Conservation (phyloP, 2,329 filamentous ascomycete species). For the Emergomyces orientalis region DNA sequence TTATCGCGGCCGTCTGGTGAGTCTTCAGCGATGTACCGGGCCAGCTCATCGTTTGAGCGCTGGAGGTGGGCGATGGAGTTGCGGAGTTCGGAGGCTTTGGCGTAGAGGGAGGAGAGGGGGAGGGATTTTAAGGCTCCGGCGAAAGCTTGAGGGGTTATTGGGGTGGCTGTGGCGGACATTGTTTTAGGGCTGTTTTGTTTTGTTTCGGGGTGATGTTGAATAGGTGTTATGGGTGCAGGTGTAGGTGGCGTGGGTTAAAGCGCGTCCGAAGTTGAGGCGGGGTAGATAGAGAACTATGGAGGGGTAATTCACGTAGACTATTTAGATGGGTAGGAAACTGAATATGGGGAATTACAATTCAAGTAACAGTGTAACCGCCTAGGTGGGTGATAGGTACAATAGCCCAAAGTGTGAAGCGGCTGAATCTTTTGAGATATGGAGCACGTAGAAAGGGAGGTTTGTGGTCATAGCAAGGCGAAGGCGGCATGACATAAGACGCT, state of each 20-base stretch:
- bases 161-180: conserved; percentile 43
- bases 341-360: neutral
- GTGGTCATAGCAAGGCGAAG: neutral
- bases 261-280: neutral
- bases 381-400: neutral
- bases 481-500: neutral
- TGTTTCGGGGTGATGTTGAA: neutral
- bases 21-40: conserved; percentile 36
- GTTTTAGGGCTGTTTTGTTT: neutral
- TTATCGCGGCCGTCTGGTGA: conserved; percentile 37
- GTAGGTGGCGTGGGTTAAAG: neutral
- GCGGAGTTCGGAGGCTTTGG: conserved; percentile 51
- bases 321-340: neutral
- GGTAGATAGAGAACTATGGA: neutral
- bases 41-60: conserved; percentile 48
- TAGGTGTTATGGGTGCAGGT: neutral
- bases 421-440: neutral
- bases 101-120: conserved; percentile 49
- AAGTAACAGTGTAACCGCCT: neutral
- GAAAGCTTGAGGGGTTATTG: conserved; percentile 45
- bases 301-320: neutral
- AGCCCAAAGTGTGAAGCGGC: neutral
- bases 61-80: conserved; percentile 53
- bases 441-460: neutral
- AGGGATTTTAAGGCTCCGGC: conserved; percentile 49